Evolutionary conservation across 2,329 filamentous ascomycete genomes (phyloP), one percentile per base, ranked within the genome.

Genomic region (Paecilomyces dactylethromorphus): DNA sequence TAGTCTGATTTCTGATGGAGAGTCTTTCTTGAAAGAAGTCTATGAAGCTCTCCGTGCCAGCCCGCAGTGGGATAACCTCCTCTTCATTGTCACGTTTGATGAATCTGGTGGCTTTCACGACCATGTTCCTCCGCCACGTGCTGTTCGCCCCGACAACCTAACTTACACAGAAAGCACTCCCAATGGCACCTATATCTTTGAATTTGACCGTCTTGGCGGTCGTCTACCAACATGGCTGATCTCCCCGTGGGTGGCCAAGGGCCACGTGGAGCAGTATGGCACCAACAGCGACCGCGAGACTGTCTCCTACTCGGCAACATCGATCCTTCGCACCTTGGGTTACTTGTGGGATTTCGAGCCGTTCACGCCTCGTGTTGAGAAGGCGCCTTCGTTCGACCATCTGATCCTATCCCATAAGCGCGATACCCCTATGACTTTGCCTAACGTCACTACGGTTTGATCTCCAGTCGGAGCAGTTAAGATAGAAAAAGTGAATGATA

Each of bases 41-140:
- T 80, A 80, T 56, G 76, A 81, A 57, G 72, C 78, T 3, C 58
- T 80, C 0, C 76, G 78, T 22, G 64, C 65, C 32, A 73, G 73
- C 7, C 76, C 78, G 0, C 76, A 80, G 65, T 81, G 78, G 78
- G 71, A 79, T 7, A 67, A 78, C 39, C 79, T 78, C 0, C 71
- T 80, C 12, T 78, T 80, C 59, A 75, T 81, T 59, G 61, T 80
- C 33, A 80, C 77, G 3, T 80, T 78, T 57, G 78, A 80, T 63
- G 78, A 80, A 64, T 72, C 78, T 56, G 78, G 78, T 32, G 79
- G 78, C 10, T 80, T 80, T 59, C 74, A 74, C 24, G 78, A 80
- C 65, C 78, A 81, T 59, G 78, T 79, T 13, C 62, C 76, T 0
- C 76, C 78, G 1, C 77, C 77, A 0, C 67, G 72, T 3, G 71